These are phyloP conservation scores for Phytophthora sojae DNA, from an alignment of 352 stramenopile species.

Conservation along the genomic window DNA sequence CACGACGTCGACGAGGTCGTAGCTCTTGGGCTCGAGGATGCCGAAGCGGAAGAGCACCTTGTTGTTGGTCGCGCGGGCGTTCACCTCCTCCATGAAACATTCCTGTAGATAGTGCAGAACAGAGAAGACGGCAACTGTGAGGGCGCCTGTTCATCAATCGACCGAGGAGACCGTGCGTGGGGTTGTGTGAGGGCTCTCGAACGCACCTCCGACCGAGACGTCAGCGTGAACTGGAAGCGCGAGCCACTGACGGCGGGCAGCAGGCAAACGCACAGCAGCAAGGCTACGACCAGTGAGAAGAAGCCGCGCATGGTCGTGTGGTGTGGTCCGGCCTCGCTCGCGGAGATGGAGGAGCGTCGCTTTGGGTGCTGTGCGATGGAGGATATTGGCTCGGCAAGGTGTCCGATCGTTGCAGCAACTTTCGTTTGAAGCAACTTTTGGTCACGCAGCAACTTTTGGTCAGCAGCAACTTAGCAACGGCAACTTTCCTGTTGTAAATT, in stretches of 20 bases:
- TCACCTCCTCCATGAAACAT: conserved; percentile 69
- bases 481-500: too few species aligned
- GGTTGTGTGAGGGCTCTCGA: background rate
- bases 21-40: conserved; percentile 58
- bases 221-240: conserved; percentile 60
- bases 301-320: conserved; percentile 26
- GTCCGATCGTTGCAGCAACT: too few species aligned
- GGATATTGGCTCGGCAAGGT: background rate
- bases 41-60: conserved; percentile 73
- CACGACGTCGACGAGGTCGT: conserved; percentile 62
- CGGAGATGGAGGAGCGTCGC: background rate
- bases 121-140: background rate
- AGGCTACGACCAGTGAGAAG: conserved; percentile 18
- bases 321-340: background rate
- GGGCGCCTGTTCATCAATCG: background rate
- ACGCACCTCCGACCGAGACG: conserved; percentile 48
- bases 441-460: too few species aligned
- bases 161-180: conserved; percentile 3
- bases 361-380: background rate
- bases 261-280: conserved; percentile 28
- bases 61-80: conserved; percentile 60
- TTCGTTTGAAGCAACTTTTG: too few species aligned
- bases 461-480: too few species aligned
- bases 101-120: conserved; percentile 37
- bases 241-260: conserved; percentile 32